Percentiles rank a stretch among this genome's conserved stretches.
Conservation (phyloP, 164 flowering plant species). For the Litsea cubeba region DNA sequence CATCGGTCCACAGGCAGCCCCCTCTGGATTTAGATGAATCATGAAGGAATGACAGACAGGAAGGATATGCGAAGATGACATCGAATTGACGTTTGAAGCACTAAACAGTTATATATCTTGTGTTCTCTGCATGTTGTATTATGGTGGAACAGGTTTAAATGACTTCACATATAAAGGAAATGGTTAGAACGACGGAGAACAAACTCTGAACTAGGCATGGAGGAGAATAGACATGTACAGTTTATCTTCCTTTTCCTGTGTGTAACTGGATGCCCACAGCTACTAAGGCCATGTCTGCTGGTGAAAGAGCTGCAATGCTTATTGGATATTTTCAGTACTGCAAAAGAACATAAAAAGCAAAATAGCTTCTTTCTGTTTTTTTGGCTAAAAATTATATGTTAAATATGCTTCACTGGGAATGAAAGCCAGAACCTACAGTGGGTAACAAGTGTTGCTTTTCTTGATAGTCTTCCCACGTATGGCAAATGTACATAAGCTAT, state of each 20-base stretch:
- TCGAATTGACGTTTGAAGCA: not conserved
- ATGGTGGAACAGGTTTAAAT: constrained; percentile 13
- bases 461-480: constrained; percentile 98
- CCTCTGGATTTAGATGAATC: constrained; percentile 51
- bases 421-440: not conserved
- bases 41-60: not conserved
- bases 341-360: not conserved
- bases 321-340: constrained; percentile 84
- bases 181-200: no score
- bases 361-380: not conserved
- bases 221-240: constrained; percentile 41
- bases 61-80: not conserved
- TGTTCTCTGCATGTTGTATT: not conserved
- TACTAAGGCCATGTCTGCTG: constrained; percentile 88
- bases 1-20: constrained; percentile 56
- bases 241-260: constrained; percentile 87
- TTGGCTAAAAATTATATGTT: not conserved
- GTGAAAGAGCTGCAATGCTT: constrained; percentile 91
- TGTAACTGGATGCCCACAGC: constrained; percentile 93
- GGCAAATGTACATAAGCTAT: constrained; percentile 92
- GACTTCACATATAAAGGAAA: no score
- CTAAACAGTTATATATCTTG: not conserved
- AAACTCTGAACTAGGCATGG: not conserved
- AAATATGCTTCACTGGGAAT: not conserved
- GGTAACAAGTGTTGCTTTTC: constrained; percentile 89